phyloP scores from a whole-genome alignment of 345 rosid genomes.

The Noccaea bulbosa region DNA sequence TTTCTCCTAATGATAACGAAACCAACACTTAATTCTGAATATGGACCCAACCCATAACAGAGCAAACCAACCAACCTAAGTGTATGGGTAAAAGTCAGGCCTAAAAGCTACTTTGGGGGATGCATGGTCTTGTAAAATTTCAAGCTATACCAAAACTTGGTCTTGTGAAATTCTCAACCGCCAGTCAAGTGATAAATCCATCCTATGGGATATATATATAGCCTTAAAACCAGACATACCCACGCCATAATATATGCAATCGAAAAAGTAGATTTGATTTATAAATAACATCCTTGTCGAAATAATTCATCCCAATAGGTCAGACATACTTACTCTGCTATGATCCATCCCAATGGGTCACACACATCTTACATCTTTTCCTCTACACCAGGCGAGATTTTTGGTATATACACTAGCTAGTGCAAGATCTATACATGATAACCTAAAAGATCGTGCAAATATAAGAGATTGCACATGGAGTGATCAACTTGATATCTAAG shows the following conservation, averaged over 20 bases:
- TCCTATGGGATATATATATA: background rate
- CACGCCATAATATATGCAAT: background rate
- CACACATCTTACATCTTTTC: background rate
- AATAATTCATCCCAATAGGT: background rate
- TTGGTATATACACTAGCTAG: constrained; percentile 4
- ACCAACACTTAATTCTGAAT: background rate
- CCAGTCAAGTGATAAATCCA: constrained; percentile 9
- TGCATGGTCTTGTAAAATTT: constrained; percentile 1
- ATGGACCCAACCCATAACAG: constrained; percentile 6
- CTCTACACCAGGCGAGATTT: background rate
- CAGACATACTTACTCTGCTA: no score
- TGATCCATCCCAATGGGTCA: no score
- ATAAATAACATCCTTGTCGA: background rate
- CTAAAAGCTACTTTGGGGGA: constrained; percentile 7
- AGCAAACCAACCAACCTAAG: background rate
- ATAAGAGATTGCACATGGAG: background rate
- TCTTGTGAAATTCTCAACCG: background rate
- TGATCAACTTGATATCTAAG: constrained; percentile 23
- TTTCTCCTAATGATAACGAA: background rate
- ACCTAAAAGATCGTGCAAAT: background rate
- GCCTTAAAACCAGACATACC: no score
- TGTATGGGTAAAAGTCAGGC: constrained; percentile 3
- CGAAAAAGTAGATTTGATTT: background rate
- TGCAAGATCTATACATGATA: background rate
- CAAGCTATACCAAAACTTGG: background rate